Conservation (phyloP, 306 rosid species). For the Pyrus bretschneideri region DNA sequence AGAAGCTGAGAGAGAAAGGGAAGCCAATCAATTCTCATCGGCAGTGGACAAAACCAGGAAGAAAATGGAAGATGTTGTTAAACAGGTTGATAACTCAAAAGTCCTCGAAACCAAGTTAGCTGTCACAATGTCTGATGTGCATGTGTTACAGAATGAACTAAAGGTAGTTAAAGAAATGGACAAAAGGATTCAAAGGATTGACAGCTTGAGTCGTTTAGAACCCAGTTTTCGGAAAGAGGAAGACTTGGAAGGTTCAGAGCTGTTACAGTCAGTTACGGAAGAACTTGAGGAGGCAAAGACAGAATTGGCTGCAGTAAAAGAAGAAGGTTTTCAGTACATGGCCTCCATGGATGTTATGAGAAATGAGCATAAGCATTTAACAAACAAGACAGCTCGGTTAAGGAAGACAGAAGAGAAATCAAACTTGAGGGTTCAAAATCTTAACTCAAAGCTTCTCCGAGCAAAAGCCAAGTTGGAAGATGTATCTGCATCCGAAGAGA, state of each 20-base stretch:
- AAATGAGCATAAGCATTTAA: slow-evolving; percentile 60
- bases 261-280: slow-evolving; percentile 35
- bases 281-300: slow-evolving; percentile 57
- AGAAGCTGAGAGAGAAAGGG: slow-evolving; percentile 43
- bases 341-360: slow-evolving; percentile 80
- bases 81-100: slow-evolving; percentile 49
- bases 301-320: slow-evolving; percentile 52
- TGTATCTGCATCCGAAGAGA: slow-evolving; percentile 59
- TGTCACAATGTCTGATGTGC: slow-evolving; percentile 55
- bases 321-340: slow-evolving; percentile 75
- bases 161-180: slow-evolving; percentile 41
- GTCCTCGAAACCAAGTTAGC: slow-evolving; percentile 60
- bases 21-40: slow-evolving; percentile 33
- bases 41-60: slow-evolving; percentile 39
- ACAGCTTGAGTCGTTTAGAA: slow-evolving; percentile 17
- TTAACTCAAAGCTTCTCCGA: slow-evolving; percentile 67
- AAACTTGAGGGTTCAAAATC: slow-evolving; percentile 40
- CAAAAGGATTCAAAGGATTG: slow-evolving; percentile 31
- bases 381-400: slow-evolving; percentile 29
- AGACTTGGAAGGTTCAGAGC: slow-evolving; percentile 27
- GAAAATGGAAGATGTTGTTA: slow-evolving; percentile 31
- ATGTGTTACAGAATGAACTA: slow-evolving; percentile 52
- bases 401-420: slow-evolving; percentile 44
- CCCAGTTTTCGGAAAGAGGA: slow-evolving; percentile 25
- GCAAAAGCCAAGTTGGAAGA: slow-evolving; percentile 68